These are phyloP conservation scores for Epichloe glyceriae DNA, from an alignment of 2,329 filamentous ascomycete genomes.

Conservation along the genomic window DNA sequence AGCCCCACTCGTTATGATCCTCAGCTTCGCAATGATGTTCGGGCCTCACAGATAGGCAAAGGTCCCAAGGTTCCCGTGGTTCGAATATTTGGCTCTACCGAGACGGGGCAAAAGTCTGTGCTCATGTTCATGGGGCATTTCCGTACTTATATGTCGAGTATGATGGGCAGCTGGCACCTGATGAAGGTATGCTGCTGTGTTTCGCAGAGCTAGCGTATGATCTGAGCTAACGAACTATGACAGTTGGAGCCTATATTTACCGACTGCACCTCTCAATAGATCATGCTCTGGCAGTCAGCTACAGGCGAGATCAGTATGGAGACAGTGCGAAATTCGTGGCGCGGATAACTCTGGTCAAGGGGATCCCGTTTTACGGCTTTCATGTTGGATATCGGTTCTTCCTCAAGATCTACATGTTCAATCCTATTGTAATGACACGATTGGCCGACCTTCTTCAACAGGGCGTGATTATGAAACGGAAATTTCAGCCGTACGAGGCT, in stretches of 20 bases:
- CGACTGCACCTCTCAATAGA: conserved; percentile 79
- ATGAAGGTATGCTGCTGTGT: conserved; percentile 46
- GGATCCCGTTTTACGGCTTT: conserved; percentile 90
- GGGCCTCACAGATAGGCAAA: conserved; percentile 43
- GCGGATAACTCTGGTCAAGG: conserved; percentile 83
- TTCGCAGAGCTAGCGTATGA: background rate
- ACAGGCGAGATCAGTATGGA: conserved; percentile 60
- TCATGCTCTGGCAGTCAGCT: conserved; percentile 75
- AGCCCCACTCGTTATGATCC: conserved; percentile 71
- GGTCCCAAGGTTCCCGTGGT: conserved; percentile 72
- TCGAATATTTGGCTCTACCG: conserved; percentile 81
- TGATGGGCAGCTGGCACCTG: conserved; percentile 49
- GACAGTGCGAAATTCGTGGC: conserved; percentile 64
- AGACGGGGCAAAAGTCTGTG: conserved; percentile 89
- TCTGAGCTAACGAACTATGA: conserved; percentile 6
- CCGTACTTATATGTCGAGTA: conserved; percentile 94
- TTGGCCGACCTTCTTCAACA: conserved; percentile 78
- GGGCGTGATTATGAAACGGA: conserved; percentile 70
- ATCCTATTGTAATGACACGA: conserved; percentile 75
- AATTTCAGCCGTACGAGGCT: conserved; percentile 85
- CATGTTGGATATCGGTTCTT: conserved; percentile 84
- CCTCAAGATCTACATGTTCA: conserved; percentile 89
- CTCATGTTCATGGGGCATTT: conserved; percentile 89
- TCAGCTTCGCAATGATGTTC: conserved; percentile 53
- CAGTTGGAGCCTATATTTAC: conserved; percentile 64